phyloP scores from a whole-genome alignment of 1,139 yeast species.

The Yamadazyma dendronema region DNA sequence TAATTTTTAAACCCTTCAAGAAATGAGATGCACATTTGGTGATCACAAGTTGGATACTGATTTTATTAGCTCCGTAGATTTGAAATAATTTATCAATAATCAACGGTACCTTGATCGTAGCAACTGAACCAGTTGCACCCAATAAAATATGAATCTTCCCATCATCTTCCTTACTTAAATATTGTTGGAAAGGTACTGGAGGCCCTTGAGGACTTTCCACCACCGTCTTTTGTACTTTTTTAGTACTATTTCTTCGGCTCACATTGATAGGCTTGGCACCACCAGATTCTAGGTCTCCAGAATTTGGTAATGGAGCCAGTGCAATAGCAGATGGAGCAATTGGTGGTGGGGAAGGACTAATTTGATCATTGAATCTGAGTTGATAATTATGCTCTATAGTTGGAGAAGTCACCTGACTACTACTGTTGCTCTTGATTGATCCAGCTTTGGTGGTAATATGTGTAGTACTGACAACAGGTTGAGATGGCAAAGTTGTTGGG shows the following conservation, averaged over 20 bases:
- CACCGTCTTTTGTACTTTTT: slow-evolving; percentile 32
- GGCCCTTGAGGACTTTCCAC: slow-evolving; percentile 63
- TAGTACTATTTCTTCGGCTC: slow-evolving; percentile 22
- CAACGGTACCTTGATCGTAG: slow-evolving; percentile 87
- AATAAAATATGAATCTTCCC: slow-evolving; percentile 80
- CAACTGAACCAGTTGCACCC: slow-evolving; percentile 96
- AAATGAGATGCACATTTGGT: slow-evolving; percentile 85
- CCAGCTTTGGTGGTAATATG: slow-evolving; percentile 4
- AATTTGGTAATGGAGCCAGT: slow-evolving; percentile 3
- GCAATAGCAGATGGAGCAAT: neutral
- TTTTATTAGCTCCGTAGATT: slow-evolving; percentile 65
- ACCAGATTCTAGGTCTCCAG: neutral
- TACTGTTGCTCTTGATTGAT: slow-evolving; percentile 8
- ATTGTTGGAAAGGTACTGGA: slow-evolving; percentile 72
- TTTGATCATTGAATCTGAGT: slow-evolving; percentile 9
- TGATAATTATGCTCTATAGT: slow-evolving; percentile 9
- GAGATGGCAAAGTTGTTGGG: slow-evolving; percentile 1
- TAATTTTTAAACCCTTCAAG: slow-evolving; percentile 72
- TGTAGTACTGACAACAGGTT: slow-evolving; percentile 9
- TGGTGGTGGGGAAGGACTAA: slow-evolving; percentile 17
- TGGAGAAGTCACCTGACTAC: slow-evolving; percentile 16
- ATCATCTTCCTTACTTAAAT: slow-evolving; percentile 69
- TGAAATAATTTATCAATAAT: slow-evolving; percentile 81
- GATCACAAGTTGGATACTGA: slow-evolving; percentile 81
- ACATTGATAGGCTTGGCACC: slow-evolving; percentile 21